Percentiles rank a stretch among this genome's conserved stretches.
phyloP scores from a whole-genome alignment of 2,329 filamentous ascomycete genomes.

The Botryosphaeria dothidea region DNA sequence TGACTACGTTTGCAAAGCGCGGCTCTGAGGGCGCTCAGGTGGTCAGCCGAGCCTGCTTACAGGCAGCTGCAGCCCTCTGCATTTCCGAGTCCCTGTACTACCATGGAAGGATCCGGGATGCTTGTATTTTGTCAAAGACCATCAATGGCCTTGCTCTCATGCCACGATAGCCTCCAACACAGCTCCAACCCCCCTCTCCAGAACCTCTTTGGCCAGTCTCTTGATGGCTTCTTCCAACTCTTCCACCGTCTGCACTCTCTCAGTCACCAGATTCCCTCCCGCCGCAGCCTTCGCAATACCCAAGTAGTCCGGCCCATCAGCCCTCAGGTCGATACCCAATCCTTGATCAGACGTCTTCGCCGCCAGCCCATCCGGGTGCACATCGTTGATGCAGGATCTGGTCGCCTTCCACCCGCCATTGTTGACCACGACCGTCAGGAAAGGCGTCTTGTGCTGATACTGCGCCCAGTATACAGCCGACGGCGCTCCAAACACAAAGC shows the following conservation, averaged over 20 bases:
- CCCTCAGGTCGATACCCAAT: neutral
- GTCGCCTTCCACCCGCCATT: constrained; percentile 48
- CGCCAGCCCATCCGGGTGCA: constrained; percentile 7
- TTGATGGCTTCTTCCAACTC: neutral
- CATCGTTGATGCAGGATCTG: neutral
- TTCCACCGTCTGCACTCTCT: neutral
- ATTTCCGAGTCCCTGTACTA: no score
- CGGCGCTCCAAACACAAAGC: constrained; percentile 57
- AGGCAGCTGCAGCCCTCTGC: no score
- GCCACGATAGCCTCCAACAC: constrained; percentile 1
- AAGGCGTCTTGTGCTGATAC: constrained; percentile 55
- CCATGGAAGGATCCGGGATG: no score
- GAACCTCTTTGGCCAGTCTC: neutral
- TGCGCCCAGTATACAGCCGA: constrained; percentile 60
- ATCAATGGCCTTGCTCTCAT: neutral
- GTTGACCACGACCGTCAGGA: constrained; percentile 58
- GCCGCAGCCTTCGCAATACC: constrained; percentile 1
- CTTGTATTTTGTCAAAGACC: no score
- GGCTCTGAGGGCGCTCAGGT: neutral
- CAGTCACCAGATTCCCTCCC: neutral
- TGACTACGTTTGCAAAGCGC: neutral
- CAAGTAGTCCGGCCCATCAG: neutral
- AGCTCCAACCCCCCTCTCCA: neutral
- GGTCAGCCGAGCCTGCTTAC: neutral
- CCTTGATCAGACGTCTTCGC: neutral